phyloP scores from a whole-genome alignment of 1,139 yeast species.

The Pneumocystis canis region DNA sequence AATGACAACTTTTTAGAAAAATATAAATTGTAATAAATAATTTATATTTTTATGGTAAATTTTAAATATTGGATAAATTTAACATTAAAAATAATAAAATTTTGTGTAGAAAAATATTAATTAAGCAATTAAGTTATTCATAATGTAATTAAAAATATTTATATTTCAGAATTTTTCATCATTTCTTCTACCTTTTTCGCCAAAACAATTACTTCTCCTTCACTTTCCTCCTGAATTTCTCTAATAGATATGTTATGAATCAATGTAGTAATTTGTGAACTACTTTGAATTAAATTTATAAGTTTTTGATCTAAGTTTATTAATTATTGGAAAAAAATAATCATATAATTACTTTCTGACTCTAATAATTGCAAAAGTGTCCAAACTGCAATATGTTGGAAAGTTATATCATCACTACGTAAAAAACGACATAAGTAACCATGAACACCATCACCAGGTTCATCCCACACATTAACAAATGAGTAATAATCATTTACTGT shows the following conservation, averaged over 20 bases:
- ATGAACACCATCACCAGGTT: constrained; percentile 71
- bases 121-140: not conserved
- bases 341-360: constrained; percentile 41
- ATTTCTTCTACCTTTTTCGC: constrained; percentile 7
- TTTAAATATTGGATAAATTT: not conserved
- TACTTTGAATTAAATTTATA: not conserved
- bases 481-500: constrained; percentile 60
- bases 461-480: constrained; percentile 64
- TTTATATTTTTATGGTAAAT: not conserved
- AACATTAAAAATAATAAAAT: not conserved
- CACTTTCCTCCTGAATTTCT: constrained; percentile 13
- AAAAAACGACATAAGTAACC: constrained; percentile 73
- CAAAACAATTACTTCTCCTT: constrained; percentile 8
- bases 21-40: not conserved
- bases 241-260: constrained; percentile 23
- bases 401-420: constrained; percentile 79
- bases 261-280: not conserved
- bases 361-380: constrained; percentile 85
- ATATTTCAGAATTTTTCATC: not conserved
- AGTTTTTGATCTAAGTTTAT: not conserved
- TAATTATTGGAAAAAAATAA: constrained; percentile 9
- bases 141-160: not conserved
- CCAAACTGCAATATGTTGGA: constrained; percentile 97
- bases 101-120: not conserved
- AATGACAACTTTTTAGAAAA: not conserved